Evolutionary conservation across 805 yeast genomes (phyloP).

Genomic region (Teunomyces aglyptinius): DNA sequence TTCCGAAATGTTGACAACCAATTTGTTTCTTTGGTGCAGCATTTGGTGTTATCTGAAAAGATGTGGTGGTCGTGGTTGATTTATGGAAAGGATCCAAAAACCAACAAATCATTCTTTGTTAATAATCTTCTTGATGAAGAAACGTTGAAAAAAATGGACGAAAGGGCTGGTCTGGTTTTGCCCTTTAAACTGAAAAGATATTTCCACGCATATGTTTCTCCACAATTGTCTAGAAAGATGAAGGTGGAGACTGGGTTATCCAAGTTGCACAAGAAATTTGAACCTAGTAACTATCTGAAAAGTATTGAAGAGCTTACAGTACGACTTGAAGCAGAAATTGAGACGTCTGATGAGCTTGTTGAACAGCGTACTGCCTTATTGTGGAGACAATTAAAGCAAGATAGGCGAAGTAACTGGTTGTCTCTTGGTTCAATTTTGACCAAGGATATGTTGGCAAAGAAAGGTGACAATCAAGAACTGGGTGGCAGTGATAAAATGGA

Average conservation of each 20-base stretch:
- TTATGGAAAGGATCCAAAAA: conserved; percentile 33
- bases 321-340: conserved; percentile 10
- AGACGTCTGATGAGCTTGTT: conserved; percentile 11
- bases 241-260: conserved; percentile 32
- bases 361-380: conserved; percentile 28
- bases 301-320: conserved; percentile 10
- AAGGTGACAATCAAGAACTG: conserved; percentile 5
- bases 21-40: conserved; percentile 27
- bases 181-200: conserved; percentile 36
- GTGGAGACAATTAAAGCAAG: conserved; percentile 32
- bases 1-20: conserved; percentile 24
- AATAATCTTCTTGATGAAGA: conserved; percentile 18
- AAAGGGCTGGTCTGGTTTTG: conserved; percentile 16
- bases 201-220: conserved; percentile 42
- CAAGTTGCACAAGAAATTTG: conserved; percentile 12
- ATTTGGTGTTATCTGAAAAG: conserved; percentile 26
- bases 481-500: conserved; percentile 5
- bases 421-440: conserved; percentile 18
- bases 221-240: conserved; percentile 42
- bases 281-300: conserved; percentile 6
- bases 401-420: conserved; percentile 26
- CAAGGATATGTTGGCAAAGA: conserved; percentile 5
- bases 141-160: conserved; percentile 18
- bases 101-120: conserved; percentile 28
- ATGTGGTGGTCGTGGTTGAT: conserved; percentile 43